Percentiles rank a stretch among this genome's conserved stretches.
Evolutionary conservation across 192 early-diverging fungal species (phyloP).

Genomic region (Piromyces finnis): DNA sequence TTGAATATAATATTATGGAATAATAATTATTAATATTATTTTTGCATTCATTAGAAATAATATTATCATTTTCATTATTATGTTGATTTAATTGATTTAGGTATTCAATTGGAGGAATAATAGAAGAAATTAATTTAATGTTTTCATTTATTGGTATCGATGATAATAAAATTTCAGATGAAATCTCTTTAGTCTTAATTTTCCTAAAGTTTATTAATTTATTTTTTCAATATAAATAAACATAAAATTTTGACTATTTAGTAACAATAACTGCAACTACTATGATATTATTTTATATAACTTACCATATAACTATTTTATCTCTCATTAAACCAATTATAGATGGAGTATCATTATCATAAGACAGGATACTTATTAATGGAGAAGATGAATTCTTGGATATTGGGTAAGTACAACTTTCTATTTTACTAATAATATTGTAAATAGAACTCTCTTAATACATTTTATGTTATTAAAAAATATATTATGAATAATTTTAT

Average conservation of each 20-base stretch:
- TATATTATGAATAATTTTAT: too few species aligned
- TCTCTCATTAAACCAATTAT: background rate
- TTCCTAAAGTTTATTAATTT: background rate
- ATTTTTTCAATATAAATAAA: too few species aligned
- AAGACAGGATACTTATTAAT: background rate
- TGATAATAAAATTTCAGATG: background rate
- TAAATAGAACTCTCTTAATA: too few species aligned
- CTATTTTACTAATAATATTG: background rate
- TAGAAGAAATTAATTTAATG: background rate
- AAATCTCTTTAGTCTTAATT: background rate
- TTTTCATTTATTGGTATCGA: background rate
- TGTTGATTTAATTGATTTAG: background rate
- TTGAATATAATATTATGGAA: background rate
- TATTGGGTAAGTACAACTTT: background rate
- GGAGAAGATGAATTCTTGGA: background rate
- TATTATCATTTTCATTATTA: too few species aligned
- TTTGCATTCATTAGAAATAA: too few species aligned
- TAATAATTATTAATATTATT: background rate
- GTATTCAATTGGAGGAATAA: background rate
- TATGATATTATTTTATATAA: too few species aligned
- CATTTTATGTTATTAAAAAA: too few species aligned
- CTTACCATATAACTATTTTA: background rate
- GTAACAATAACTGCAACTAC: too few species aligned
- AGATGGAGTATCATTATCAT: background rate
- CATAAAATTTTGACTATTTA: too few species aligned